phyloP scores from a whole-genome alignment of 305 asterid species.

The Euphrasia arctica region DNA sequence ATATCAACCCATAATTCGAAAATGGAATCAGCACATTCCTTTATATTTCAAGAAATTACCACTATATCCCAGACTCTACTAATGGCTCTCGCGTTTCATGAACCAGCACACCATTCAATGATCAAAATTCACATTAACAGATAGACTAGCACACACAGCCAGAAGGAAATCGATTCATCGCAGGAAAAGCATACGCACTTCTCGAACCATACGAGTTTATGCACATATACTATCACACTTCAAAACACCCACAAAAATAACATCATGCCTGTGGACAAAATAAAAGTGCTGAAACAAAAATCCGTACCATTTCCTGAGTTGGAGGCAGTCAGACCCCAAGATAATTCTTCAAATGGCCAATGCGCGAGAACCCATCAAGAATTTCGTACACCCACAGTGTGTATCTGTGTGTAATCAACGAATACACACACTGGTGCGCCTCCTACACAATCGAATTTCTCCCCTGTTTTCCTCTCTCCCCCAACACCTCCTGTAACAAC shows the following conservation, averaged over 20 bases:
- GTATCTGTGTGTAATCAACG: constrained; percentile 11
- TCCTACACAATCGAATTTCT: background rate
- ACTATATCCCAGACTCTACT: background rate
- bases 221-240: background rate
- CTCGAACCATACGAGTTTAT: constrained; percentile 2
- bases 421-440: constrained; percentile 7
- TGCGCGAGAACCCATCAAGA: constrained; percentile 22
- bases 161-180: background rate
- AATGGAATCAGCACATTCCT: background rate
- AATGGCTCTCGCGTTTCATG: background rate
- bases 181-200: background rate
- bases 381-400: constrained; percentile 6
- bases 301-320: constrained; percentile 30
- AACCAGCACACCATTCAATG: background rate
- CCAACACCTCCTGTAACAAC: background rate
- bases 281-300: background rate
- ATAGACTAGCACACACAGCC: background rate
- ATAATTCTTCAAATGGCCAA: constrained; percentile 22
- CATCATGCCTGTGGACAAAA: background rate
- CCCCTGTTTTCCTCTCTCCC: background rate
- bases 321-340: constrained; percentile 24
- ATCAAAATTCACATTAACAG: background rate
- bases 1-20: background rate
- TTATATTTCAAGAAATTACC: background rate
- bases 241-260: constrained; percentile 1